Evolutionary conservation across 2,329 filamentous ascomycete species (phyloP), one percentile per base, ranked within the genome.

Genomic region (Tolypocladium nubicola): DNA sequence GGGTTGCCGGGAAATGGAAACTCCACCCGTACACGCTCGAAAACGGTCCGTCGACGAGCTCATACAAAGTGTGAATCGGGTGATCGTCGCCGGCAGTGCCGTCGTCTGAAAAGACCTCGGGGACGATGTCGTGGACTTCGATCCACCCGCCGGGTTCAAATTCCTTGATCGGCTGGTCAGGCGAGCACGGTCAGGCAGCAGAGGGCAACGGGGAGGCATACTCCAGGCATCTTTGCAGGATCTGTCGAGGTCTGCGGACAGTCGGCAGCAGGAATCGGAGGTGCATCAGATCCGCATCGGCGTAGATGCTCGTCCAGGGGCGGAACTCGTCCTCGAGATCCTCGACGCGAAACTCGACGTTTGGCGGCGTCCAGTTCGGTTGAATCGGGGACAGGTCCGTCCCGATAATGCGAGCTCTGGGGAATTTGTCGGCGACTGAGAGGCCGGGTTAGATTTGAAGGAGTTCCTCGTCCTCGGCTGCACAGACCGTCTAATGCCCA

Each of bases 401-500:
- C 41, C 77, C 77, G 43, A 75, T 72, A n/a, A 79, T 71, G 40
- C 70, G 71, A 43, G 76, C 75, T 52, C 75, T 73, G 38, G 76
- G 76, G 47, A 71, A 76, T 38, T 64, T 67, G 56, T 79, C 76
- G 52, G 74, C 77, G 55, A 78, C 77, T 79, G 59, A 23, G 16
- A 26, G 14, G 19, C 47, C 9, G 37, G n/a, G 52, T 61, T 53
- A 61, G 61, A 62, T 9, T 50, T 35, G 47, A n/a, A 50, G 30
- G 10, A 11, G 16, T 6, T 13, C 10, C 47, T 11, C 21, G 26
- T n/a, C 9, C 30, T 21, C 19, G 19, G 30, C 16, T 52, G 54
- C 21, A 68, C 71, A 41, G 63, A 79, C 76, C 69, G 62, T 79
- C 76, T 56, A 82, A 76, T 2, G 81, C 81, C 82, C 82, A 85